These are phyloP conservation scores for Phyllosticta citriasiana DNA, from an alignment of 2,329 filamentous ascomycete genomes.

Conservation along the genomic window DNA sequence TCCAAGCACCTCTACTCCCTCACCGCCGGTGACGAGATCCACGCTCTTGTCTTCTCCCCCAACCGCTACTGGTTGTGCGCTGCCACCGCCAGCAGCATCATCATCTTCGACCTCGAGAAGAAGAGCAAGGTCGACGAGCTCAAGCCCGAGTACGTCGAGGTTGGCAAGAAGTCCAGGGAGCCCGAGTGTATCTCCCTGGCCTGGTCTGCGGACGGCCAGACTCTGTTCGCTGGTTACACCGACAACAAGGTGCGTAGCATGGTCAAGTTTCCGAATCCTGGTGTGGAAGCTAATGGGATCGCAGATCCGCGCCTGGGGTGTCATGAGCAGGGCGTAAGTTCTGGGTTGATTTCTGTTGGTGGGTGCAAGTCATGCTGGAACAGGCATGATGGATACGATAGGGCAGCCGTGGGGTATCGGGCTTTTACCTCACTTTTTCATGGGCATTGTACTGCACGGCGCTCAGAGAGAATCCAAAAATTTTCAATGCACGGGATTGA, in stretches of 20 bases:
- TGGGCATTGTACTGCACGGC: slow-evolving; percentile 26
- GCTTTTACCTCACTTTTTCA: slow-evolving; percentile 10
- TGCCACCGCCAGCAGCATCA: slow-evolving; percentile 93
- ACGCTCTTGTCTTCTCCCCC: slow-evolving; percentile 99
- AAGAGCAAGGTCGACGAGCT: slow-evolving; percentile 99
- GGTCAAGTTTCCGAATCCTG: not conserved
- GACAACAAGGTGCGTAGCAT: slow-evolving; percentile 62
- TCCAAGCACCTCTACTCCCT: slow-evolving; percentile 99
- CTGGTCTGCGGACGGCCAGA: slow-evolving; percentile 98
- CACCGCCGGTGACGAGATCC: slow-evolving; percentile 99
- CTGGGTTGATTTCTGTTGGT: slow-evolving; percentile 15
- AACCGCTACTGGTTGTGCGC: slow-evolving; percentile 99
- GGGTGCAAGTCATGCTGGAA: slow-evolving; percentile 8
- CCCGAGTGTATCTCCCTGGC: slow-evolving; percentile 96
- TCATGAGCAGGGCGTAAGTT: slow-evolving; percentile 32
- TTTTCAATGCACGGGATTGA: slow-evolving; percentile 26
- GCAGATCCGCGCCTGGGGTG: slow-evolving; percentile 31
- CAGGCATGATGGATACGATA: slow-evolving; percentile 10
- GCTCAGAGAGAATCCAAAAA: slow-evolving; percentile 34
- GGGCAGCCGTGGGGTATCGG: slow-evolving; percentile 11
- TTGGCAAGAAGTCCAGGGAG: slow-evolving; percentile 98
- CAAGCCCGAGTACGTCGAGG: slow-evolving; percentile 92
- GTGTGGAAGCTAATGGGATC: not conserved
- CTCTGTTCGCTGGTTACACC: slow-evolving; percentile 98
- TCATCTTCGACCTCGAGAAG: slow-evolving; percentile 99